Base-by-base conservation (phyloP, 768 basidiomycete genomes). In the Agaricus blazei region DNA sequence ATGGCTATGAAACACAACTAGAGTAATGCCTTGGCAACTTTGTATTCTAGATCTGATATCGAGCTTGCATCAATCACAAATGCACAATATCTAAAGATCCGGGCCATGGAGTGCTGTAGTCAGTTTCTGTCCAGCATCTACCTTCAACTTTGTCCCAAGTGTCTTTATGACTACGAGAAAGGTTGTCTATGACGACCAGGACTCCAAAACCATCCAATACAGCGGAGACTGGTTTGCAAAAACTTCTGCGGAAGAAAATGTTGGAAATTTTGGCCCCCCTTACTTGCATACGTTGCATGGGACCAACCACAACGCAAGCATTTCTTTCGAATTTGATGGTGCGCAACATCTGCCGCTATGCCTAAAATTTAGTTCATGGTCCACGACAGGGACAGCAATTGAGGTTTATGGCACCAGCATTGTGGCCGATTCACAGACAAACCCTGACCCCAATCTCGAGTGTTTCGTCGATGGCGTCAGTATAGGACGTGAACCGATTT, bases 381-480 rank as follows among this genome's bases (percentile, higher is more conserved):
- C 19, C 23, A 3, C 11, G 8, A 15, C 29, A 63, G 61, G 63
- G 26, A 51, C 62, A 9, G 36, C 51, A 24, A 51, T 65, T 3
- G 47, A 36, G 11, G 57, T 65, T 8, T 51, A 41, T 28, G 63
- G 64, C 9, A 60, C 58, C 36, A 65, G 60, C 44, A 58, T 57
- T 52, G 4, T 45, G 31, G 56, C 36, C 53, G 44, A 64, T 43
- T 43, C 42, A 23, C 59, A 59, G 40, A 58, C 60, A 4, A 56
- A 59, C 3, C 44, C 64, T 4, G 62, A 65, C 47, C 64, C 64
- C 12, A 54, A 45, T 1, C 64, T 63, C 64, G 59, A 63, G 31
- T 65, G 65, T 58, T 63, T 63, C 38, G 46, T 64, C 12, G 67
- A 69, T 54, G 56, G 60, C 24, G 57, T 61, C 41, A 61, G 59